Base-by-base conservation (phyloP, 2,329 filamentous ascomycete genomes). In the Colletotrichum cereale region DNA sequence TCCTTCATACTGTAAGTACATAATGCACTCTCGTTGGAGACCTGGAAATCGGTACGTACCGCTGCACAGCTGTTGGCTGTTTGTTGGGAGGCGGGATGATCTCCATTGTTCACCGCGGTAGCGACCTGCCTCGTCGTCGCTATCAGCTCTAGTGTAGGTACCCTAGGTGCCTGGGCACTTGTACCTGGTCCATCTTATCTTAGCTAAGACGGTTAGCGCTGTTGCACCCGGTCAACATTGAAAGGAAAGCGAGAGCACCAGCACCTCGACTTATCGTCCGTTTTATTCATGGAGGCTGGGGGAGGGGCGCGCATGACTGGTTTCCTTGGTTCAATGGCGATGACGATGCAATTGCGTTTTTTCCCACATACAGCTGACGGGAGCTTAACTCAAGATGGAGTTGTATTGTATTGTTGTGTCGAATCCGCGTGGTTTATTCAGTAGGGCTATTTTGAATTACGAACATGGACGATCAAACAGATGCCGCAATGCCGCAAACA, bases 401-500 rank as follows among this genome's bases (percentile, higher is more conserved):
- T 48, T n/a, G 10, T 11, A 48, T 1, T 1, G 16, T 16, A 26
- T 1, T 1, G 53, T 5, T 14, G 10, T 24, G 10, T 55, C n/a
- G 52, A 36, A 4, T 21, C 5, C 6, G 16, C 18, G 6, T 42
- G 0, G 2, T 8, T 2, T 38, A 38, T 12, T 12, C 36, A 8
- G 21, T 44, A 44, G 42, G 42, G 18, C 42, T 10, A 10, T 47
- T 47, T 24, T 24, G 44, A 12, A 47, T 24, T 21, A 34, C 58
- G 16, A 18, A 44, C 58, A 48, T 7, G 31, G 58, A 7, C 29
- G 42, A 62, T 48, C 58, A 62, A 62, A 62, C 58, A 62, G 21
- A 48, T 40, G 62, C 52, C 47, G 62, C n/a, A n/a, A 29, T 48
- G 48, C 44, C 53, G 50, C 50, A 56, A 64, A 68, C 66, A 50